Conservation (phyloP, 1,284 basidiomycete genomes). For the Wallemia ichthyophaga region DNA sequence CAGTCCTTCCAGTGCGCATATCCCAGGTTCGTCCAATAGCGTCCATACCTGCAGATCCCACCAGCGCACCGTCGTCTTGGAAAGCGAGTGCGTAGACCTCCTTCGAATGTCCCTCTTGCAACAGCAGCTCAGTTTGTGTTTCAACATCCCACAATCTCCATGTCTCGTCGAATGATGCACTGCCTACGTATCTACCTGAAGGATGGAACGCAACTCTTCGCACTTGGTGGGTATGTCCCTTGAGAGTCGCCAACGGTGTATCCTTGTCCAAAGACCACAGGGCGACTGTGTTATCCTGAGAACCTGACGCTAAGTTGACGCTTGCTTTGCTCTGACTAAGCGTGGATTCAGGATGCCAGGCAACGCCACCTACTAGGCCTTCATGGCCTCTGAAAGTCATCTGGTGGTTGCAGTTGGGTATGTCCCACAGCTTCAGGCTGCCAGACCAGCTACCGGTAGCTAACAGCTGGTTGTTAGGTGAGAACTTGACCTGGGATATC, state of each 20-base stretch:
- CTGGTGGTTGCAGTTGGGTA: conserved; percentile 56
- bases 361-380: conserved; percentile 76
- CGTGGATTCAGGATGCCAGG: conserved; percentile 90
- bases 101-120: conserved; percentile 92
- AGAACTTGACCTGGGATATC: conserved; percentile 73
- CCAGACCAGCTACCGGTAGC: conserved; percentile 92
- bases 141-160: conserved; percentile 90
- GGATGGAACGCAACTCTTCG: conserved; percentile 89
- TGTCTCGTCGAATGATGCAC: conserved; percentile 90
- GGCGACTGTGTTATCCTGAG: conserved; percentile 53
- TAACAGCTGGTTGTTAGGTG: conserved; percentile 60
- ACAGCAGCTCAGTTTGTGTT: conserved; percentile 44
- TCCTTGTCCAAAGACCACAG: conserved; percentile 69
- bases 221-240: conserved; percentile 68
- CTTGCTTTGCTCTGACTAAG: conserved; percentile 33
- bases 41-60: conserved; percentile 79
- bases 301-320: conserved; percentile 72
- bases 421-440: conserved; percentile 72
- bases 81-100: conserved; percentile 88
- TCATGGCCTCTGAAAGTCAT: conserved; percentile 43
- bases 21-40: conserved; percentile 96
- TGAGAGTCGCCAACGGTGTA: conserved; percentile 42
- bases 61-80: conserved; percentile 74
- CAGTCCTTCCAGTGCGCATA: conserved; percentile 68
- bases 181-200: conserved; percentile 65